Base-by-base conservation (phyloP, 345 rosid genomes). In the Garcia nutans region DNA sequence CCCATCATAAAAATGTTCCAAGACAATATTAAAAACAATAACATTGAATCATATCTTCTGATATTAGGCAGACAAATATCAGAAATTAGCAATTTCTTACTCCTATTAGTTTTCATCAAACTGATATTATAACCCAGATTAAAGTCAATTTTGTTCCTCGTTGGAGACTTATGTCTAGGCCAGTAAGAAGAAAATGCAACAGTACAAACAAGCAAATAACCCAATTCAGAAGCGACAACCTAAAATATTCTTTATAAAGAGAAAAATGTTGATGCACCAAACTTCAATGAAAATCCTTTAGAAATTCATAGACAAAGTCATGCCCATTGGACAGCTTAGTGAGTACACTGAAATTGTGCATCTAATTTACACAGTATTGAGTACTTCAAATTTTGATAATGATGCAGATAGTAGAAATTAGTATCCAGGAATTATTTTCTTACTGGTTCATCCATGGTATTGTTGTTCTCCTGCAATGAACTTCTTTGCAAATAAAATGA, bases 401-500 rank as follows among this genome's bases (percentile, higher is more conserved):
- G 24, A 68, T 68, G 69, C 31, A 13, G 59, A 70, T 3, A 5
- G 72, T 65, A n/a, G 16, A 37, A 37, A 26, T 61, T 17, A 45
- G 26, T n/a, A 22, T 59, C 11, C 6, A 22, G 8, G 8, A 45
- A 26, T 54, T 12, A 52, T 57, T 67, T 64, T 71, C 88, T 76
- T 85, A 96, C 99, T 90, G 79, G 80, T 84, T 85, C 88, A 78
- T 61, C 81, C 82, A 80, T 81, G 45, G 83, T 75, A 70, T 87
- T 79, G 64, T 74, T 77, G 74, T 86, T 91, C 72, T 85, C 97
- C 74, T 77, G 80, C 68, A 88, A 79, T 19, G 92, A 89, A 79
- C 90, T 93, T 83, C 80, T 89, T 73, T 89, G 73, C 66, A 84
- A 80, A 84, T 92, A 93, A 79, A 89, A 93, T n/a, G 91, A 85